These are phyloP conservation scores for Fagopyrum tataricum DNA, from an alignment of 148 eudicot species.

Conservation along the genomic window DNA sequence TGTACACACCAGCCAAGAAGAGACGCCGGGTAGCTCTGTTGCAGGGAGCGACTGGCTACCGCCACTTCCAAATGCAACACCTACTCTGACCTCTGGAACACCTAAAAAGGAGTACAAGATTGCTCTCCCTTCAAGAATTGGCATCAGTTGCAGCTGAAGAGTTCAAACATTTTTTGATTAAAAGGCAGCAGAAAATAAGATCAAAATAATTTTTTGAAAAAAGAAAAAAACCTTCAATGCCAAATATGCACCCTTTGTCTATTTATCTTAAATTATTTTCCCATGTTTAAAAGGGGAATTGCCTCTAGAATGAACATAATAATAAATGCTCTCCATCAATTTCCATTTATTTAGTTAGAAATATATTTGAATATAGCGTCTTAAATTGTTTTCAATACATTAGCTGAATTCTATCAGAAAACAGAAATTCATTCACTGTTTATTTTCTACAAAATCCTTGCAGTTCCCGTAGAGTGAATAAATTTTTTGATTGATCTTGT, in stretches of 20 bases:
- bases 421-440: neutral
- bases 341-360: neutral
- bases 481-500: neutral
- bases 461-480: neutral
- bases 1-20: constrained; percentile 83
- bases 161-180: neutral
- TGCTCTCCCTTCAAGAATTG: constrained; percentile 83
- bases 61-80: constrained; percentile 88
- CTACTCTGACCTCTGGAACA: constrained; percentile 81
- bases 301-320: neutral
- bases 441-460: no score
- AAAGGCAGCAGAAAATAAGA: constrained; percentile 1
- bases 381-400: neutral
- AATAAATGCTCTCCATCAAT: neutral
- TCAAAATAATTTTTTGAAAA: neutral
- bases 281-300: neutral
- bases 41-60: constrained; percentile 90
- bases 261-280: neutral
- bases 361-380: neutral
- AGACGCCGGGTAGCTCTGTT: constrained; percentile 86
- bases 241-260: neutral
- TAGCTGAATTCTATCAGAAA: neutral
- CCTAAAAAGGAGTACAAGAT: constrained; percentile 73
- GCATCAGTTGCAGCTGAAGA: constrained; percentile 76
- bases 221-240: neutral